phyloP scores from a whole-genome alignment of 2,329 filamentous ascomycete species.

The Tricladium varicosporioides region DNA sequence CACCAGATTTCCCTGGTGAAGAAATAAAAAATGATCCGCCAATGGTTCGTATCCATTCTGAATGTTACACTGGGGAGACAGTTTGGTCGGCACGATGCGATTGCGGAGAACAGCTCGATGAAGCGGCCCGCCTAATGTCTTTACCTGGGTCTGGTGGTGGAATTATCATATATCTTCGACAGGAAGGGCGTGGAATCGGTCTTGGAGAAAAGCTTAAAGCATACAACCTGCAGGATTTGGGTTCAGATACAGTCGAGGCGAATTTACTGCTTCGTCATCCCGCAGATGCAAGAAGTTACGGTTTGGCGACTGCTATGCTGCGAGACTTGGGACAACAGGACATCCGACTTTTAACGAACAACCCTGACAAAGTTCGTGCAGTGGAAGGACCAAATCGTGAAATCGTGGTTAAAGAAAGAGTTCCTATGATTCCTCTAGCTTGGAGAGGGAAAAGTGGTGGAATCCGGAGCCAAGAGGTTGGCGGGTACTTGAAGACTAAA shows the following conservation, averaged over 20 bases:
- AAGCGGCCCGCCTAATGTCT: conserved; percentile 91
- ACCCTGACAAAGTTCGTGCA: conserved; percentile 93
- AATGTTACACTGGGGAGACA: conserved; percentile 98
- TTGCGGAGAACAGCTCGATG: conserved; percentile 95
- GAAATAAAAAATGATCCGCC: conserved; percentile 47
- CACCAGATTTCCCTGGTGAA: neutral
- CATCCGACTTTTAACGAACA: conserved; percentile 87
- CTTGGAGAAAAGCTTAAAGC: conserved; percentile 95
- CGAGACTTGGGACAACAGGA: conserved; percentile 78
- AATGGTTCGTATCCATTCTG: conserved; percentile 91
- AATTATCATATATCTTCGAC: conserved; percentile 91
- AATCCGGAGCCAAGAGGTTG: conserved; percentile 83
- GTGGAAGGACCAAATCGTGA: conserved; percentile 90
- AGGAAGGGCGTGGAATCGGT: conserved; percentile 94
- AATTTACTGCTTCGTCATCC: conserved; percentile 89
- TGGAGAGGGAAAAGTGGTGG: conserved; percentile 81
- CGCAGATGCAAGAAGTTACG: conserved; percentile 91
- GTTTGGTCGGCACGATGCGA: conserved; percentile 98
- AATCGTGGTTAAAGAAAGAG: conserved; percentile 81
- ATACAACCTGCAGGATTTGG: conserved; percentile 95
- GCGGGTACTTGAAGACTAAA: conserved; percentile 94
- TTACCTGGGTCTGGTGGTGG: conserved; percentile 68
- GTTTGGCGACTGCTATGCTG: conserved; percentile 93
- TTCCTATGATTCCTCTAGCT: conserved; percentile 92
- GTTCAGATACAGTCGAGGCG: conserved; percentile 96